Evolutionary conservation across 148 eudicot species (phyloP).

Genomic region (Camellia granthamiana): DNA sequence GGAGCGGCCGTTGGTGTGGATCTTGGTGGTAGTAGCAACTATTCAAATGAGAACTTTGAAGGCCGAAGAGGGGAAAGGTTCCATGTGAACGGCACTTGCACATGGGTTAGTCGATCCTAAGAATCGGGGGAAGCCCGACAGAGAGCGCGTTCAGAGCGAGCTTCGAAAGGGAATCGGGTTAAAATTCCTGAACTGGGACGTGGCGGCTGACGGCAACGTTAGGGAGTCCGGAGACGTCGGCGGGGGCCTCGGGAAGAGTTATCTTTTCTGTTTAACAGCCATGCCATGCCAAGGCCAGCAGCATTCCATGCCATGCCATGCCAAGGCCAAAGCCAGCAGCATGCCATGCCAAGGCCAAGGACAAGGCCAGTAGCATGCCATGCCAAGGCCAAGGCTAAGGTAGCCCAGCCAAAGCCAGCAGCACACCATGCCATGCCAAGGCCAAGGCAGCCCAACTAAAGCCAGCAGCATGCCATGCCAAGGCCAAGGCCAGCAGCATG

Average conservation of each 20-base stretch:
- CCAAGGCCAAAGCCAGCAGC: no score
- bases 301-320: no score
- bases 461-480: no score
- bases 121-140: slow-evolving; percentile 16
- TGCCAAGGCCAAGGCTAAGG: no score
- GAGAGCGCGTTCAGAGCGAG: not conserved
- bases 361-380: no score
- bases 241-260: slow-evolving; percentile 59
- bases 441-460: no score
- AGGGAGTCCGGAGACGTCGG: slow-evolving; percentile 37
- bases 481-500: no score
- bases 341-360: no score
- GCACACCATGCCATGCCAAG: no score
- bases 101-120: slow-evolving; percentile 45
- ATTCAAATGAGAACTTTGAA: slow-evolving; percentile 57
- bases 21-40: slow-evolving; percentile 62
- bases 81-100: slow-evolving; percentile 49
- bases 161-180: slow-evolving; percentile 1
- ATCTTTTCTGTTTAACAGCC: slow-evolving; percentile 38
- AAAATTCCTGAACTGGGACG: not conserved
- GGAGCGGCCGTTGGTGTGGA: slow-evolving; percentile 21
- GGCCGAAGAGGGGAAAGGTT: slow-evolving; percentile 51
- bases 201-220: no score
- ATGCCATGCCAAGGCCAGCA: no score
- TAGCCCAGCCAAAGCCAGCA: no score